Conservation (phyloP, 2,329 filamentous ascomycete species). For the Cladophialophora psammophila region DNA sequence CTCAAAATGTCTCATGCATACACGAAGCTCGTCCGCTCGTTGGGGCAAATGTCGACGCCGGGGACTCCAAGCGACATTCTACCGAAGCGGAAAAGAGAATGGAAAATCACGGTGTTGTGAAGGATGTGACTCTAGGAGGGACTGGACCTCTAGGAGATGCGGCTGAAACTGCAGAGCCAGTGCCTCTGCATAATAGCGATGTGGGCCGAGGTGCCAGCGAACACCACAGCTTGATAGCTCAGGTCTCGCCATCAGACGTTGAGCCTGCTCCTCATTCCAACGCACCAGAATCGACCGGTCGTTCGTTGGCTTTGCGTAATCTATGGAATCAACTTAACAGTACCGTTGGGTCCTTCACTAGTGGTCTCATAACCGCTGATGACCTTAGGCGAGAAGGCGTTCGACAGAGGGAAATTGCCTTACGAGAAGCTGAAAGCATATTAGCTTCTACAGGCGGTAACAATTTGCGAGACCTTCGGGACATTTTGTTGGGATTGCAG, state of each 20-base stretch:
- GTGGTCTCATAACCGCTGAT: slow-evolving; percentile 7
- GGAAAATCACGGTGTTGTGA: not conserved
- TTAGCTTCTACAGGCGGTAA: not conserved
- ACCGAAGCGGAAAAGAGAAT: not conserved
- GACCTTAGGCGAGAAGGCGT: slow-evolving; percentile 3
- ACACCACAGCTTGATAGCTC: not conserved
- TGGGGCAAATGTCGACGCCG: not conserved
- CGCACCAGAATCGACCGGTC: not conserved
- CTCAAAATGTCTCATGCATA: not conserved
- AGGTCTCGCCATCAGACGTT: not conserved
- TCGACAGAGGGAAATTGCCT: not conserved
- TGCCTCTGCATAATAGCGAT: not conserved
- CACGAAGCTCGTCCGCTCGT: not conserved
- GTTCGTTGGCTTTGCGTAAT: not conserved
- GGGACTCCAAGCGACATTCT: not conserved
- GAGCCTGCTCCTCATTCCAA: not conserved
- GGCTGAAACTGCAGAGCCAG: not conserved
- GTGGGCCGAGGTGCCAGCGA: not conserved
- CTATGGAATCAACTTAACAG: slow-evolving; percentile 12
- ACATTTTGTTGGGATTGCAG: slow-evolving; percentile 4
- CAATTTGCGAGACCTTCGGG: not conserved
- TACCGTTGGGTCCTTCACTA: slow-evolving; percentile 4
- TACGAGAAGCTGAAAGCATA: not conserved
- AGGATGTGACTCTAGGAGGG: not conserved
- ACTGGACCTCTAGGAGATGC: not conserved